These are phyloP conservation scores for Miscanthus lutarioriparius DNA, from an alignment of 176 grass and related monocot genomes.

Conservation along the genomic window DNA sequence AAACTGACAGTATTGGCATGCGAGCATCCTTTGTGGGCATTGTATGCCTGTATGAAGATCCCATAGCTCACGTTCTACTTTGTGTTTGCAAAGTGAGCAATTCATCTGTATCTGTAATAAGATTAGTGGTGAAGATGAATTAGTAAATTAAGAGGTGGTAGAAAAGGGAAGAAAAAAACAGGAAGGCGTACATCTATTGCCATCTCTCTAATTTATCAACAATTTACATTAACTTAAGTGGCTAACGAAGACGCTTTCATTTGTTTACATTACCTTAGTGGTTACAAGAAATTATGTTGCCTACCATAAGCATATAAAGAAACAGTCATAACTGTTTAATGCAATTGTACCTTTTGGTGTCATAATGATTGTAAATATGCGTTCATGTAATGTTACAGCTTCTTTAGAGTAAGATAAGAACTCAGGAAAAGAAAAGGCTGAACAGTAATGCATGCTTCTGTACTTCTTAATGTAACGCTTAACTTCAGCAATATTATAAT, in stretches of 20 bases:
- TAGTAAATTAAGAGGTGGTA: neutral
- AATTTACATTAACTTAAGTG: neutral
- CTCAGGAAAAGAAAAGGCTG: neutral
- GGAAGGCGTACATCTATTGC: constrained; percentile 5
- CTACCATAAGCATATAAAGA: neutral
- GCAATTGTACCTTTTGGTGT: neutral
- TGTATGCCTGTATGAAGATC: constrained; percentile 76
- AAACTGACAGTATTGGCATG: constrained; percentile 88
- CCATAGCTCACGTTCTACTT: constrained; percentile 68
- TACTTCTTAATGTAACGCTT: neutral
- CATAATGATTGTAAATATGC: neutral
- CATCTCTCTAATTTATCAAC: neutral
- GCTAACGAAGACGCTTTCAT: neutral
- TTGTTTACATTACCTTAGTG: neutral
- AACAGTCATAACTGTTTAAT: neutral
- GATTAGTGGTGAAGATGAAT: constrained; percentile 21
- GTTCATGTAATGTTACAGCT: neutral
- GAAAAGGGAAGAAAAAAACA: neutral
- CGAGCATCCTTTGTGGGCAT: constrained; percentile 80
- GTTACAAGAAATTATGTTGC: constrained; percentile 11
- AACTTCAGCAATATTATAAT: neutral
- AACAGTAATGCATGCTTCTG: neutral
- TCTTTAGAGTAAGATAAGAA: neutral
- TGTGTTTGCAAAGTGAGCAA: constrained; percentile 70
- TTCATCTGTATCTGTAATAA: constrained; percentile 47